Evolutionary conservation across 306 rosid species (phyloP), one percentile per base, ranked within the genome.

Genomic region (Prunus kanzakura): DNA sequence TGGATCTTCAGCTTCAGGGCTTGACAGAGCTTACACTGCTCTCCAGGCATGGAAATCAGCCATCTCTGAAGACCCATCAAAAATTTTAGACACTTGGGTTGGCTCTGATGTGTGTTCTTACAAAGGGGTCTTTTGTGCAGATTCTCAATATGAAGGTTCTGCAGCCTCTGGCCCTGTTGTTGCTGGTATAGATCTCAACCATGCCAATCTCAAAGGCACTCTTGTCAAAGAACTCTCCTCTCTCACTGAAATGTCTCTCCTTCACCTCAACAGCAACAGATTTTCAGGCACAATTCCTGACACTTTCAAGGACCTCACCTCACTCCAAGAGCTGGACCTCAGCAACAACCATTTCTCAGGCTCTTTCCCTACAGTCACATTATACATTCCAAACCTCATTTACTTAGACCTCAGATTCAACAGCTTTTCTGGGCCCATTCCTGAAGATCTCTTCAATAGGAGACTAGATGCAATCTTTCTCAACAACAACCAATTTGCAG

Each of bases 1-100:
- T 63, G 91, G 76, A 68, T 77, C 90, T 72, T 76, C 89, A 15
- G 61, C 78, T 49, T 77, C 97, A 71, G 81, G 69, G 29, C 83
- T 43, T 46, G 79, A 81, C 57, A 69, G 70, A 84, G 97, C 97
- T 76, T 92, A 89, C 88, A 49, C 87, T 62, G 97, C 89, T 41
- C 89, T 95, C 0, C 99, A 92, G 78, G 87, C 93, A 14, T 95
- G 99, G 99, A 95, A 95, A 87, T 89, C 97, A 5, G 89, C 96
- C 50, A 90, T 95, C 46, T 80, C 85, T 22, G 97, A 95, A 3
- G 99, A 95, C 81, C 97, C 99, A 29, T 56, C 78, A 4, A 82
- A 86, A 81, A 71, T 90, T 81, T 78, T 92, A 35, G 76, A 61
- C 16, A 73, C 84, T 56, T 95, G 99, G 99, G 86, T 76, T 68